phyloP scores from a whole-genome alignment of 1,284 basidiomycete genomes.

The Cryptococcus jaspeensis region DNA sequence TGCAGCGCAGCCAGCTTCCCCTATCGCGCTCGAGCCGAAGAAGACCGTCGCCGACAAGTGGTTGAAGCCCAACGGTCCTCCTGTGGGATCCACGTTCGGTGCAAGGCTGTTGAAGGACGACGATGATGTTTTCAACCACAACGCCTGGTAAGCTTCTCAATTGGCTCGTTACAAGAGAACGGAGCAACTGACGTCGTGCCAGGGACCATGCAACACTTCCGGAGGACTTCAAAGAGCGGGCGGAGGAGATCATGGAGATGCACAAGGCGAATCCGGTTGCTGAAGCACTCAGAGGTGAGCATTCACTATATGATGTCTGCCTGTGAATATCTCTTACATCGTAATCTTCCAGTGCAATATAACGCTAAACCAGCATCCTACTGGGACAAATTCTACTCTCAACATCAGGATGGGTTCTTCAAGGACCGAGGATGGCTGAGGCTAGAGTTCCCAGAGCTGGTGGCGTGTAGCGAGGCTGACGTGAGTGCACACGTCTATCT shows the following conservation, averaged over 20 bases:
- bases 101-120: conserved; percentile 43
- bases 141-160: conserved; percentile 45
- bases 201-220: conserved; percentile 87
- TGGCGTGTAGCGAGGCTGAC: conserved; percentile 65
- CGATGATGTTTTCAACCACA: conserved; percentile 48
- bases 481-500: conserved; percentile 51
- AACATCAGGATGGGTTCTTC: conserved; percentile 75
- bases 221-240: conserved; percentile 67
- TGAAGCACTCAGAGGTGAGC: conserved; percentile 58
- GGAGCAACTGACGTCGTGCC: conserved; percentile 12
- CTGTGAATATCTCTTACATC: background rate
- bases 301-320: background rate
- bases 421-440: conserved; percentile 91
- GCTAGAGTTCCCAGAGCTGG: conserved; percentile 84
- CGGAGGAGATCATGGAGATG: conserved; percentile 65
- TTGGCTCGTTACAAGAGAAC: conserved; percentile 3
- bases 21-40: background rate
- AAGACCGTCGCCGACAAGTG: conserved; percentile 44
- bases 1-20: background rate
- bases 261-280: conserved; percentile 70
- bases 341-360: conserved; percentile 31
- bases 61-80: conserved; percentile 46
- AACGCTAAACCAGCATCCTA: conserved; percentile 45
- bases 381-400: conserved; percentile 89
- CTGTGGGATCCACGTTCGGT: conserved; percentile 45